Conservation (phyloP, 495 filamentous ascomycete species). For the Hypoxylon subgilvum region DNA sequence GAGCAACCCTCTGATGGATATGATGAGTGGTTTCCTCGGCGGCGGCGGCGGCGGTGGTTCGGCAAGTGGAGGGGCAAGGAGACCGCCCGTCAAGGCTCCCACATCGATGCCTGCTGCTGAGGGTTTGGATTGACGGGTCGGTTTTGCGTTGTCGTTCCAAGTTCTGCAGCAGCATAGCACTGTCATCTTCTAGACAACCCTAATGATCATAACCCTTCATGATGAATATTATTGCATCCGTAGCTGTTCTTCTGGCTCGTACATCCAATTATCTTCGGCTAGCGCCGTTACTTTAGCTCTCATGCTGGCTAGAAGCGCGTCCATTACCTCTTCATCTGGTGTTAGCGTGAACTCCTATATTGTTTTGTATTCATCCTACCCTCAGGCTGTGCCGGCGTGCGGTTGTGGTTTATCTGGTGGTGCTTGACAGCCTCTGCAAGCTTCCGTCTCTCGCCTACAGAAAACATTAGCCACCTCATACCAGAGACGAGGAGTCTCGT, state of each 20-base stretch:
- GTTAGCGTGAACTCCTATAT: conserved; percentile 4
- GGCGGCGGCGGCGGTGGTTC: conserved; percentile 61
- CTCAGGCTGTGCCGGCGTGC: conserved; percentile 69
- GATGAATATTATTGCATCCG: conserved; percentile 36
- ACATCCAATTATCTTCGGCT: conserved; percentile 91
- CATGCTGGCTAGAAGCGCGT: conserved; percentile 73
- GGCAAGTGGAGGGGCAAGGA: conserved; percentile 46
- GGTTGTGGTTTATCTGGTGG: conserved; percentile 66
- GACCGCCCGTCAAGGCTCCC: conserved; percentile 52
- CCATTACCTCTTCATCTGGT: conserved; percentile 66
- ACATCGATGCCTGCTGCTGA: conserved; percentile 57
- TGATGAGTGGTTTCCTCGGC: conserved; percentile 95
- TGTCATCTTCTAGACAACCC: neutral
- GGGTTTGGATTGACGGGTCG: conserved; percentile 53
- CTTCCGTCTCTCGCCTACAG: conserved; percentile 53
- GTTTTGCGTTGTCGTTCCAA: neutral
- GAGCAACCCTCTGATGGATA: conserved; percentile 89
- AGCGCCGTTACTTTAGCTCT: conserved; percentile 72
- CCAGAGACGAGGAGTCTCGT: neutral
- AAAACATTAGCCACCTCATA: neutral
- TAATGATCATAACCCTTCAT: conserved; percentile 10
- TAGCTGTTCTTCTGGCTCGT: conserved; percentile 70
- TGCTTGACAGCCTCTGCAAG: conserved; percentile 62
- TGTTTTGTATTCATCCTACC: conserved; percentile 56
- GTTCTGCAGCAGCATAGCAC: conserved; percentile 7